Evolutionary conservation across 108 stramenopile genomes (phyloP), one percentile per base, ranked within the genome.

Genomic region (Nitzschia sp.): DNA sequence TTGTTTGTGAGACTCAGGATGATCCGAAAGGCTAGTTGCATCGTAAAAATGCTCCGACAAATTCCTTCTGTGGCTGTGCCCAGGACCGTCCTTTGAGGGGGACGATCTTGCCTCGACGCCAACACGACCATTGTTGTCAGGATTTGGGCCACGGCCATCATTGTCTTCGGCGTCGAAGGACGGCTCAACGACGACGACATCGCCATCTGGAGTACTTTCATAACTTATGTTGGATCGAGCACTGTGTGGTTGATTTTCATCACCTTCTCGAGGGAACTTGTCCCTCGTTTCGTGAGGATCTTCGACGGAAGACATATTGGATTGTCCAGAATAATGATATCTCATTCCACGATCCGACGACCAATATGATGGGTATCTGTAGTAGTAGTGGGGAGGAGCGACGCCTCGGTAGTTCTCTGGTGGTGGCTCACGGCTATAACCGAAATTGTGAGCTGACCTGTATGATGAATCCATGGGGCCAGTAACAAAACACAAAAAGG

Each of bases 11-110:
- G 42, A 46, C 41, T 2, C 43, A 22, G 44, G 17, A 38, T 51
- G 42, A 40, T 26, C 21, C n/a, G 70, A 46, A 41, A 76, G 57
- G 8, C 14, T 71, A 11, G 80, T 76, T 3, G 79, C 76, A 72
- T 80, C 83, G 54, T 69, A 52, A 58, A 84, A 84, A 24, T 75
- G 83, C n/a, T 76, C 80, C 6, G 79, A 80, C 15, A 84, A 61
- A 66, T 84, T 70, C 25, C 80, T 52, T 26, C 24, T n/a, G 51
- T 80, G 80, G 8, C 68, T 21, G 17, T 41, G 40, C 38, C 53
- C 41, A 39, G 29, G n/a, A 43, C 19, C 54, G 26, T 29, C 10
- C 34, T 59, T 65, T 26, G 41, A 29, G 10, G 75, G 59, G 34
- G 81, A 70, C 12, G 60, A 44, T 57, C 46, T 64, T 10, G 41